phyloP scores from a whole-genome alignment of 371 early-diverging fungal genomes.

The Lichtheimia ramosa region DNA sequence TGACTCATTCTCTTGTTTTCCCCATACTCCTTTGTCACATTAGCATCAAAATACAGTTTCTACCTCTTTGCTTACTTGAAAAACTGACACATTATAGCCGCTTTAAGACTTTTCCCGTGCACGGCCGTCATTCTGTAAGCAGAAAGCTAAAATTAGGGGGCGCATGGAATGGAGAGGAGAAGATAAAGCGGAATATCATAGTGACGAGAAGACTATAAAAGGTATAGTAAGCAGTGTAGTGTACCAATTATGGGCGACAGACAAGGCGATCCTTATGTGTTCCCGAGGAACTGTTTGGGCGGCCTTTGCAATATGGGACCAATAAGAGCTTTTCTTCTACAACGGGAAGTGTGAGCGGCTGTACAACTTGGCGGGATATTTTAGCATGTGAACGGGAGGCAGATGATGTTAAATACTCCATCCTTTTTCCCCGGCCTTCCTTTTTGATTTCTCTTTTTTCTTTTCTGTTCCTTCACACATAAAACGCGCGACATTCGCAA shows the following conservation, averaged over 20 bases:
- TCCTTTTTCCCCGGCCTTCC: conserved; percentile 2
- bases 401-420: conserved; percentile 5
- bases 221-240: background rate
- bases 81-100: no score
- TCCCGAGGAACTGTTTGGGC: conserved; percentile 10
- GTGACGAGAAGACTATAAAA: no score
- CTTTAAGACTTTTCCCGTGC: no score
- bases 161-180: conserved; percentile 12
- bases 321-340: background rate
- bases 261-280: background rate
- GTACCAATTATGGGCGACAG: conserved; percentile 2
- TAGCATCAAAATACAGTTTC: no score
- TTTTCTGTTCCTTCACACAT: conserved; percentile 1
- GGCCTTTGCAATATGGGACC: conserved; percentile 3
- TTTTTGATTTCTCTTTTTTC: conserved; percentile 10
- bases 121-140: no score
- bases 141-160: conserved; percentile 1
- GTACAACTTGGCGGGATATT: conserved; percentile 3
- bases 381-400: conserved; percentile 14
- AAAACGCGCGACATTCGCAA: background rate
- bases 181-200: no score
- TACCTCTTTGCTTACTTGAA: no score
- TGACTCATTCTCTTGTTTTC: no score
- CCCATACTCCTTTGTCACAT: no score
- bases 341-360: background rate